These are phyloP conservation scores for Exophiala sp. DNA, from an alignment of 2,329 filamentous ascomycete genomes.

Conservation along the genomic window DNA sequence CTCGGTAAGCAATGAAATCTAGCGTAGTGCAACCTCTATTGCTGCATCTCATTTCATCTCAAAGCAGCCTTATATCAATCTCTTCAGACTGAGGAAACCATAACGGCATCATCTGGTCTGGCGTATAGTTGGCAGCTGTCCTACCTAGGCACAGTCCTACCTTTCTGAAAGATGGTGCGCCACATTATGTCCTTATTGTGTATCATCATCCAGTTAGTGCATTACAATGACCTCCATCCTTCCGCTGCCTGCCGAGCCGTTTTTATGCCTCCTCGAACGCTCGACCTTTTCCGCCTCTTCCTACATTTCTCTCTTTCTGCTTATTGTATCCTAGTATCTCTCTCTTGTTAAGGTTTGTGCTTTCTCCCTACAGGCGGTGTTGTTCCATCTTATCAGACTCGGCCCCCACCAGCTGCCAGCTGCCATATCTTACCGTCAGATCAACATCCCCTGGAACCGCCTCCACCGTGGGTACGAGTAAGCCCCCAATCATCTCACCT, in stretches of 20 bases:
- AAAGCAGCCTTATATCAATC: too few species aligned
- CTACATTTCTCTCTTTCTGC: neutral
- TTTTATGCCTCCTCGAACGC: neutral
- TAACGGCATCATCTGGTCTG: too few species aligned
- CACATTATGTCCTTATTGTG: too few species aligned
- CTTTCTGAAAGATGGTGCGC: too few species aligned
- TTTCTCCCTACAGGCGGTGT: neutral
- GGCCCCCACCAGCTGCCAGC: neutral
- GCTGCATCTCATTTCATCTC: too few species aligned
- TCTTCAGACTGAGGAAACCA: too few species aligned
- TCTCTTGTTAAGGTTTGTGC: too few species aligned
- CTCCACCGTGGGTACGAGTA: constrained; percentile 1
- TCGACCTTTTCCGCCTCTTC: neutral
- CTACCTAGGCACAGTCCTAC: too few species aligned
- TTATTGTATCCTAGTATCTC: neutral
- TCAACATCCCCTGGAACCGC: neutral
- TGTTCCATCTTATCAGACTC: neutral
- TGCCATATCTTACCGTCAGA: neutral
- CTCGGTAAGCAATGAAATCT: too few species aligned
- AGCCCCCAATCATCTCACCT: constrained; percentile 10
- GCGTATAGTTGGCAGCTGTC: too few species aligned
- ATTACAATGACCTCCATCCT: neutral
- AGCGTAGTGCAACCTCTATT: too few species aligned
- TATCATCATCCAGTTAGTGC: too few species aligned
- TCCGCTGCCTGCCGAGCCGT: neutral